phyloP scores from a whole-genome alignment of 1,284 basidiomycete species.

The Apiotrichum siamense region DNA sequence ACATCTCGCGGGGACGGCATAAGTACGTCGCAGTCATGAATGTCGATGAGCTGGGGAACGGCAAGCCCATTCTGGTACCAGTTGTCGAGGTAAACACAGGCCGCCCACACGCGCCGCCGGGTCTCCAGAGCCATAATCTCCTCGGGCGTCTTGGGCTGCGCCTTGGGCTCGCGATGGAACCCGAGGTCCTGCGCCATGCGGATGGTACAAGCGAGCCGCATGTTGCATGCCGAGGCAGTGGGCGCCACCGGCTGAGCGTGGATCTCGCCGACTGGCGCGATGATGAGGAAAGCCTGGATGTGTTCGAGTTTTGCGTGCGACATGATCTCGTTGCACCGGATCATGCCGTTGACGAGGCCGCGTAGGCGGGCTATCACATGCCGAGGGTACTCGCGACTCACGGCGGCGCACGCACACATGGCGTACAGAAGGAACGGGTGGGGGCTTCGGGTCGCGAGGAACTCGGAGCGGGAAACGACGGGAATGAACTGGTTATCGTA shows the following conservation, averaged over 20 bases:
- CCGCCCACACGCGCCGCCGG: slow-evolving; percentile 78
- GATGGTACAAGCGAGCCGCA: slow-evolving; percentile 54
- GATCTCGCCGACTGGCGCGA: slow-evolving; percentile 47
- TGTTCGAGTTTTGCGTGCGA: slow-evolving; percentile 79
- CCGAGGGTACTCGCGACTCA: slow-evolving; percentile 74
- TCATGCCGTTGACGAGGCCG: slow-evolving; percentile 72
- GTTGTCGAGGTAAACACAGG: slow-evolving; percentile 82
- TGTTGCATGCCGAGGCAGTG: slow-evolving; percentile 42
- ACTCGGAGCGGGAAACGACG: slow-evolving; percentile 78
- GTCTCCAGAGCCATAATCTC: slow-evolving; percentile 60
- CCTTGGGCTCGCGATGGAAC: slow-evolving; percentile 61
- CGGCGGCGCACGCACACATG: slow-evolving; percentile 85
- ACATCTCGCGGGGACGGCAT: slow-evolving; percentile 65
- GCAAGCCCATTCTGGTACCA: slow-evolving; percentile 55
- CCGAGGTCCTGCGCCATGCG: slow-evolving; percentile 93
- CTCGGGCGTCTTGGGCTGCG: slow-evolving; percentile 25
- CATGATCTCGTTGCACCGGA: slow-evolving; percentile 83
- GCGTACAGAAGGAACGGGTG: slow-evolving; percentile 68
- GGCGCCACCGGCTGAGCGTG: slow-evolving; percentile 46
- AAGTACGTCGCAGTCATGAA: slow-evolving; percentile 86
- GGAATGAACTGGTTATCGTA: slow-evolving; percentile 80
- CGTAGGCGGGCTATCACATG: slow-evolving; percentile 77
- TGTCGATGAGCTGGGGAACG: slow-evolving; percentile 74
- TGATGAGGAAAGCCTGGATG: slow-evolving; percentile 74
- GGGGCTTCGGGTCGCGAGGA: slow-evolving; percentile 56